Evolutionary conservation across 192 early-diverging fungal species (phyloP).

Genomic region (Funneliformis mosseae): DNA sequence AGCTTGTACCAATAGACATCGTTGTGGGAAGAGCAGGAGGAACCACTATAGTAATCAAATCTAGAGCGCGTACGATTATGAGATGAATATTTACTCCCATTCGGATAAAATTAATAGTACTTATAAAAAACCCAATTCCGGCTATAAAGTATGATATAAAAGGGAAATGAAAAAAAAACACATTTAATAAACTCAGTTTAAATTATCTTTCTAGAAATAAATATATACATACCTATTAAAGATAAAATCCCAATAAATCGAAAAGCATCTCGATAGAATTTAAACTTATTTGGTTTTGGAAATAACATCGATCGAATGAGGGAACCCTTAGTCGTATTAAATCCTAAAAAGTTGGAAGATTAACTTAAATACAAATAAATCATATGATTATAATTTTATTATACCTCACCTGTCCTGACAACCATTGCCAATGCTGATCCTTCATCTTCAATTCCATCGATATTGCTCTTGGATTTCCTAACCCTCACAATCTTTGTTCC

Average conservation of each 20-base stretch:
- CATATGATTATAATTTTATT: not conserved
- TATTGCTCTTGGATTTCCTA: slow-evolving; percentile 47
- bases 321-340: slow-evolving; percentile 96
- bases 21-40: slow-evolving; percentile 97
- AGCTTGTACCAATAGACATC: slow-evolving; percentile 96
- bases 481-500: slow-evolving; percentile 94
- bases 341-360: slow-evolving; percentile 48
- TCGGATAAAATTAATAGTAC: slow-evolving; percentile 86
- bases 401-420: slow-evolving; percentile 66
- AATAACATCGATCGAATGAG: slow-evolving; percentile 95
- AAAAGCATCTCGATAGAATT: slow-evolving; percentile 98
- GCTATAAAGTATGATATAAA: slow-evolving; percentile 38
- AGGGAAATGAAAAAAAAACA: not conserved
- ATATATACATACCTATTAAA: slow-evolving; percentile 58
- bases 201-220: not conserved
- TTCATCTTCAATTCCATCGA: slow-evolving; percentile 39
- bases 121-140: slow-evolving; percentile 80
- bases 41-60: slow-evolving; percentile 95
- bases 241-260: slow-evolving; percentile 92
- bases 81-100: slow-evolving; percentile 67
- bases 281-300: slow-evolving; percentile 94
- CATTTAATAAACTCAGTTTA: not conserved
- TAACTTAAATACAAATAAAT: not conserved
- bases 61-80: slow-evolving; percentile 90
- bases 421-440: slow-evolving; percentile 75